A percentile compares a stretch with the other conserved stretches of the same genome.
These are phyloP conservation scores for Chlamydomonas urium DNA, from an alignment of 139 green algal genomes.

Conservation along the genomic window DNA sequence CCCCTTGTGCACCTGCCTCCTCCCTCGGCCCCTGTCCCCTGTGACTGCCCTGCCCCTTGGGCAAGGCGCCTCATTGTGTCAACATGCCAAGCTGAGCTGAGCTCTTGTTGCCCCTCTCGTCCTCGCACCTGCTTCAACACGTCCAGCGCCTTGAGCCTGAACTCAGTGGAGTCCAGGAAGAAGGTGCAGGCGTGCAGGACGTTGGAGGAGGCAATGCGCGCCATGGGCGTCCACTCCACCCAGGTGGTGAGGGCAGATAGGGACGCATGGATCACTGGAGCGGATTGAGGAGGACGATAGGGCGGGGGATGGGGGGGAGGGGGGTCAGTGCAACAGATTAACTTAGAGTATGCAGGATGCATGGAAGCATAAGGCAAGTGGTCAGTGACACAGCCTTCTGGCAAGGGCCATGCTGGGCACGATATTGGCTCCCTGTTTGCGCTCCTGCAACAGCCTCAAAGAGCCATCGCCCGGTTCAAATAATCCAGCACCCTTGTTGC, in stretches of 20 bases:
- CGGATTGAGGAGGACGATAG: neutral
- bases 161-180: constrained; percentile 40
- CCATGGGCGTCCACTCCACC: constrained; percentile 73
- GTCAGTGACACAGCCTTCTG: neutral
- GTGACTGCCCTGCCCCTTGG: no score
- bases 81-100: no score
- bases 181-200: constrained; percentile 13
- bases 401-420: neutral
- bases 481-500: neutral
- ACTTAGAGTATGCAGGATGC: neutral
- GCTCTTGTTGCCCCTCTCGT: no score
- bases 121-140: constrained; percentile 51
- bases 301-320: neutral
- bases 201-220: constrained; percentile 28
- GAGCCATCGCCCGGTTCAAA: no score
- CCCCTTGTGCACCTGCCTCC: no score
- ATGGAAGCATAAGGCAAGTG: neutral
- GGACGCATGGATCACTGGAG: constrained; percentile 11
- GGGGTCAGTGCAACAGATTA: neutral
- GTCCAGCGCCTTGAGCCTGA: constrained; percentile 52
- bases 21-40: no score
- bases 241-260: constrained; percentile 29
- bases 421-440: neutral
- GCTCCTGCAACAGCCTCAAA: neutral
- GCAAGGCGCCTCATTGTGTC: no score